These are phyloP conservation scores for Mortierella sp. DNA, from an alignment of 371 early-diverging fungal genomes.

Conservation along the genomic window DNA sequence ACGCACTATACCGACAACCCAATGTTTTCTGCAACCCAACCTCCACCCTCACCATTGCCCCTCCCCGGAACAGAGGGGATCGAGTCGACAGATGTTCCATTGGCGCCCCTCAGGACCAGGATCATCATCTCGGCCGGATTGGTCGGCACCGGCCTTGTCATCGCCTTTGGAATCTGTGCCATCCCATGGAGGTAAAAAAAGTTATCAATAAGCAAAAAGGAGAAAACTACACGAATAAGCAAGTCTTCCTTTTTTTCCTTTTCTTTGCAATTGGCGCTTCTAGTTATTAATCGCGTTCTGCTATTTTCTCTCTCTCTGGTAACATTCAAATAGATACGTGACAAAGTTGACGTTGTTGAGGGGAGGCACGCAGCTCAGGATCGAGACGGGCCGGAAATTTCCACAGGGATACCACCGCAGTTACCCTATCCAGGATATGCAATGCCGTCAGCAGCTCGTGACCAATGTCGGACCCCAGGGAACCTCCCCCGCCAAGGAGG, in stretches of 20 bases:
- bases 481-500: conserved; percentile 42
- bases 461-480: conserved; percentile 52
- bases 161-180: conserved; percentile 57
- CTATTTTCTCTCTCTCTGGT: no score
- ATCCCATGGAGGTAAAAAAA: conserved; percentile 52
- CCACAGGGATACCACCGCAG: conserved; percentile 46
- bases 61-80: conserved; percentile 51
- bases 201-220: no score
- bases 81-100: conserved; percentile 39
- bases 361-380: conserved; percentile 49
- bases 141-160: conserved; percentile 53
- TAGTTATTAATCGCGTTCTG: neutral
- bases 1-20: conserved; percentile 57
- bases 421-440: conserved; percentile 56
- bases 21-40: conserved; percentile 41
- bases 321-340: conserved; percentile 48
- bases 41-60: conserved; percentile 47
- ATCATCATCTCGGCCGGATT: conserved; percentile 53
- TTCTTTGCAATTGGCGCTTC: neutral
- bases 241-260: neutral
- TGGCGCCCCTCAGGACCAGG: conserved; percentile 47
- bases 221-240: no score
- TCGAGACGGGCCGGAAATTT: conserved; percentile 56
- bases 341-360: conserved; percentile 45
- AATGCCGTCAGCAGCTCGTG: conserved; percentile 46